These are phyloP conservation scores for Laburnicola sp. DNA, from an alignment of 2,329 filamentous ascomycete species.

Conservation along the genomic window DNA sequence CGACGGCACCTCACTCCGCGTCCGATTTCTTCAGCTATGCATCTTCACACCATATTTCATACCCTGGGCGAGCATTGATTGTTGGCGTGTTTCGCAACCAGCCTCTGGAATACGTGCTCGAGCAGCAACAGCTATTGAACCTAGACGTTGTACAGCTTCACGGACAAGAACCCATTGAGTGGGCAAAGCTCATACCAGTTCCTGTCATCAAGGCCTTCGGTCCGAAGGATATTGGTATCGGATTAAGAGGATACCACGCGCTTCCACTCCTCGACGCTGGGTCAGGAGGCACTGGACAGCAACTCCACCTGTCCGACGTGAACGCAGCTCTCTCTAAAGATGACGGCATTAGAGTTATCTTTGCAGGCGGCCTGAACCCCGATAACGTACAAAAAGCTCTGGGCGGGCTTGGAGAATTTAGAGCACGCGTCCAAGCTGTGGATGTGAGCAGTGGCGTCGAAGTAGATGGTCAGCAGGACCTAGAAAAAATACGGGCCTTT, in stretches of 20 bases:
- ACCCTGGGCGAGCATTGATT: conserved; percentile 68
- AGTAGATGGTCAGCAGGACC: conserved; percentile 72
- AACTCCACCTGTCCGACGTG: conserved; percentile 72
- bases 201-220: conserved; percentile 88
- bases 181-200: conserved; percentile 85
- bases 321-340: conserved; percentile 68
- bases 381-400: conserved; percentile 75
- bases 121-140: conserved; percentile 72
- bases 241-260: conserved; percentile 76
- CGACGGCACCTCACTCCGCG: conserved; percentile 40
- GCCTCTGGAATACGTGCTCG: conserved; percentile 77
- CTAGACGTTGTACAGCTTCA: conserved; percentile 93
- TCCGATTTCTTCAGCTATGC: conserved; percentile 73
- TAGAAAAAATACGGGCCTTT: conserved; percentile 80
- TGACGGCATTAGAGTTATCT: conserved; percentile 69
- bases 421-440: conserved; percentile 72
- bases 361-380: conserved; percentile 83
- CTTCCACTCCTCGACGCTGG: conserved; percentile 86
- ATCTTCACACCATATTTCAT: conserved; percentile 49
- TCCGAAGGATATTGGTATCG: conserved; percentile 72
- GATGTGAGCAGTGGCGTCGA: conserved; percentile 97
- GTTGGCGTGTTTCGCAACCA: conserved; percentile 96
- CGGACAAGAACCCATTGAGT: conserved; percentile 88
- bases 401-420: conserved; percentile 61
- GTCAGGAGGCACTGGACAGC: conserved; percentile 76